phyloP scores from a whole-genome alignment of 345 rosid genomes.

The Hevea brasiliensis region DNA sequence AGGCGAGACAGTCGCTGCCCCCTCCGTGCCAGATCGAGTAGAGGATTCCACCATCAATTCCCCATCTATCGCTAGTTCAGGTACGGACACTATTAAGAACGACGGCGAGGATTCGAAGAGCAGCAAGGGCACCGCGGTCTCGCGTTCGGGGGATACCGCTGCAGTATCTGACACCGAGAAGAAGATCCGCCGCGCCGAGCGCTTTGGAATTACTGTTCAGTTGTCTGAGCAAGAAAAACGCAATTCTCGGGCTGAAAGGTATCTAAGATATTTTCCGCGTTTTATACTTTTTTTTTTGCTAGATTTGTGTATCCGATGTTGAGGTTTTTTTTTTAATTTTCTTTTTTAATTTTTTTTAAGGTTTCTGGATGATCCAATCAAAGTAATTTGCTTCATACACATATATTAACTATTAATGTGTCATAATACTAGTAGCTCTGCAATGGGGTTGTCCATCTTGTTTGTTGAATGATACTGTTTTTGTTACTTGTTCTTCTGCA shows the following conservation, averaged over 20 bases:
- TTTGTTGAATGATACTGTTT: not conserved
- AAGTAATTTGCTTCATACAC: not conserved
- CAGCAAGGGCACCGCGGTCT: conserved; percentile 13
- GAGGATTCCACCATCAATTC: conserved; percentile 20
- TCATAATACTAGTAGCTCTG: too few species aligned
- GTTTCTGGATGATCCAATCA: not conserved
- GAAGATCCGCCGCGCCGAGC: conserved; percentile 92
- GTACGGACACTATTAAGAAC: not conserved
- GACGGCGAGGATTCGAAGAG: conserved; percentile 35
- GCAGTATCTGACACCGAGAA: conserved; percentile 56
- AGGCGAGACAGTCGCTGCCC: not conserved
- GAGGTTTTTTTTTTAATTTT: not conserved
- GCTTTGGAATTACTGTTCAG: conserved; percentile 78
- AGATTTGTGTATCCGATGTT: not conserved
- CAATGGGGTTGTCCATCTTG: not conserved
- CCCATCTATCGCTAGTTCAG: not conserved
- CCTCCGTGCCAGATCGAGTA: conserved; percentile 31
- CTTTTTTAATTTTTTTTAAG: not conserved
- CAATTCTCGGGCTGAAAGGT: conserved; percentile 93
- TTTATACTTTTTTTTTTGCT: not conserved
- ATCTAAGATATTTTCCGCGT: not conserved
- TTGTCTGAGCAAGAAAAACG: conserved; percentile 90
- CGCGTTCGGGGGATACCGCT: conserved; percentile 33
- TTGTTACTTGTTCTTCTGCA: not conserved
- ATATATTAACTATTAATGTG: too few species aligned